phyloP scores from a whole-genome alignment of 164 flowering plant genomes.

The Aristolochia contorta region DNA sequence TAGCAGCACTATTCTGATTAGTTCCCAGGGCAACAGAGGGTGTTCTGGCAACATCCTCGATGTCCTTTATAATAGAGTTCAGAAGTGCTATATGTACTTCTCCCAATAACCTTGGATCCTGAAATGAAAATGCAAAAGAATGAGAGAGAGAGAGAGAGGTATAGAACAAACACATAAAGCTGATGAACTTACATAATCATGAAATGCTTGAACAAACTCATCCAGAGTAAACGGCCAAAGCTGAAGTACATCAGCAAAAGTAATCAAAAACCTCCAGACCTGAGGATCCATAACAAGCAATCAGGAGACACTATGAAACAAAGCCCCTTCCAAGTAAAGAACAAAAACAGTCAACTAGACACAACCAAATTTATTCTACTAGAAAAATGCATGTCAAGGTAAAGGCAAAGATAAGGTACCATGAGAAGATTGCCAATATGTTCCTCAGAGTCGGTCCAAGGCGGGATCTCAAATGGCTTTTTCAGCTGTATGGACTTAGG shows the following conservation, averaged over 20 bases:
- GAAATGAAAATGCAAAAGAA: neutral
- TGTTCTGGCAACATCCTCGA: slow-evolving; percentile 88
- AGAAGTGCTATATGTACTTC: slow-evolving; percentile 82
- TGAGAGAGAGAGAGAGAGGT: no score
- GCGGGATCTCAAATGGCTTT: slow-evolving; percentile 56
- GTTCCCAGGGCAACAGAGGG: slow-evolving; percentile 54
- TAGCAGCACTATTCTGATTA: slow-evolving; percentile 54
- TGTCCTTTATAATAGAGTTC: slow-evolving; percentile 69
- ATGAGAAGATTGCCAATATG: slow-evolving; percentile 78
- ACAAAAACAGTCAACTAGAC: neutral
- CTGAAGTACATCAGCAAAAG: slow-evolving; percentile 87
- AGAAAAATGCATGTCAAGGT: neutral
- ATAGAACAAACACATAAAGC: neutral
- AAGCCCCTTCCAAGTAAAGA: no score
- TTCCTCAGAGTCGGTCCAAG: slow-evolving; percentile 79
- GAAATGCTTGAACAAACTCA: slow-evolving; percentile 89
- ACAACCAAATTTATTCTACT: neutral
- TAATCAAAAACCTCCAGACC: slow-evolving; percentile 88
- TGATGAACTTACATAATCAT: slow-evolving; percentile 64
- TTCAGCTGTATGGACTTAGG: slow-evolving; percentile 53
- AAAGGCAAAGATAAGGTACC: slow-evolving; percentile 31
- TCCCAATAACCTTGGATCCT: slow-evolving; percentile 80
- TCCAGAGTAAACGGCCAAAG: slow-evolving; percentile 94
- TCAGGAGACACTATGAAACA: slow-evolving; percentile 4
- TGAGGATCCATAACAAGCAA: slow-evolving; percentile 11